Evolutionary conservation across 1,284 basidiomycete genomes (phyloP).

Genomic region (Cryptococcus sp.): DNA sequence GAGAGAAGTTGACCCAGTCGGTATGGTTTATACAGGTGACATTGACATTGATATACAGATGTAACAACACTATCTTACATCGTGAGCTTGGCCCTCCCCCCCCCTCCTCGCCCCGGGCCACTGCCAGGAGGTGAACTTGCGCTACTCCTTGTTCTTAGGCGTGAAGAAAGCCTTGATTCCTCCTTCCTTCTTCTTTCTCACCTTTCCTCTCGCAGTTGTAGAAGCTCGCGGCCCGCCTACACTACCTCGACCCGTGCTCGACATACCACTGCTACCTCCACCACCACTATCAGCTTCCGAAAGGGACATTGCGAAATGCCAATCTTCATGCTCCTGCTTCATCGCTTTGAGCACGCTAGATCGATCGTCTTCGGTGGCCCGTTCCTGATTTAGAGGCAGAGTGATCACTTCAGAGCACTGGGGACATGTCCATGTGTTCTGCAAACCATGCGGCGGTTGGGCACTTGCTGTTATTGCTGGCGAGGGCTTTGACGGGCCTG

Average conservation of each 20-base stretch:
- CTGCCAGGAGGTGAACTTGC: too few relatives aligned
- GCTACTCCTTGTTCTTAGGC: slow-evolving; percentile 23
- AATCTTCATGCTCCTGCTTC: slow-evolving; percentile 77
- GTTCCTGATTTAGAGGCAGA: slow-evolving; percentile 8
- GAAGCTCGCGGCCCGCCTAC: neutral
- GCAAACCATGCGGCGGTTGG: too few relatives aligned
- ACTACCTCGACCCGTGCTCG: slow-evolving; percentile 7
- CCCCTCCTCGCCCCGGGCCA: too few relatives aligned
- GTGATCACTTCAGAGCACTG: slow-evolving; percentile 25
- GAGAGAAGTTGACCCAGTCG: too few relatives aligned
- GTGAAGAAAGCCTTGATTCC: slow-evolving; percentile 79
- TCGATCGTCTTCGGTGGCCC: slow-evolving; percentile 31
- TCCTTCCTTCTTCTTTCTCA: slow-evolving; percentile 50
- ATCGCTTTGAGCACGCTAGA: slow-evolving; percentile 59
- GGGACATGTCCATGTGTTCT: slow-evolving; percentile 32
- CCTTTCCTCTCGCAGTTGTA: slow-evolving; percentile 44
- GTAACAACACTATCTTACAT: neutral
- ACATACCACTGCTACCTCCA: neutral
- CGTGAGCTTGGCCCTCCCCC: too few relatives aligned
- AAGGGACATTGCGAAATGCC: slow-evolving; percentile 78
- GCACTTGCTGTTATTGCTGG: too few relatives aligned
- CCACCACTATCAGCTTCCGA: slow-evolving; percentile 48
- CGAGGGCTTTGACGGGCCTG: neutral
- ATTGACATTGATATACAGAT: neutral
- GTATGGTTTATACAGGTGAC: too few relatives aligned